phyloP scores from a whole-genome alignment of 306 rosid genomes.

The Castanopsis chinensis region DNA sequence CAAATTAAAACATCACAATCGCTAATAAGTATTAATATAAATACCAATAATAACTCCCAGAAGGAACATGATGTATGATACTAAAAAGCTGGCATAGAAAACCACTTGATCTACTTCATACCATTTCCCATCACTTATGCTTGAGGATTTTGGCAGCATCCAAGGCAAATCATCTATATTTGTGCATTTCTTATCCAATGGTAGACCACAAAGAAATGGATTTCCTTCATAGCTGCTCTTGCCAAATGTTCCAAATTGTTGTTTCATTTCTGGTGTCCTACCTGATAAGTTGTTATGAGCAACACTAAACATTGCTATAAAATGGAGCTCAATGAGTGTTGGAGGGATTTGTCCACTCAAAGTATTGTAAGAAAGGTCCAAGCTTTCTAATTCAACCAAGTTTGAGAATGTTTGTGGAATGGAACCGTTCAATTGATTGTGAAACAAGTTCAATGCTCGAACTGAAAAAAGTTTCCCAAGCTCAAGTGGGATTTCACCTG shows the following conservation, averaged over 20 bases:
- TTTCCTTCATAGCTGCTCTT: not conserved
- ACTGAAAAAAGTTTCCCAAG: not conserved
- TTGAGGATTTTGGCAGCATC: not conserved
- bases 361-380: constrained; percentile 2
- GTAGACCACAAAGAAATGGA: constrained; percentile 1
- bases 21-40: not conserved
- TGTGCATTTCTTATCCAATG: not conserved
- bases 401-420: not conserved
- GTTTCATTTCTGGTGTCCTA: not conserved
- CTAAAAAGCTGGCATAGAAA: not conserved
- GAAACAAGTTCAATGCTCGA: not conserved
- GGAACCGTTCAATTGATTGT: not conserved
- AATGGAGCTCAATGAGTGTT: not conserved
- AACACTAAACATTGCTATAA: not conserved
- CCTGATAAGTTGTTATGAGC: constrained; percentile 10
- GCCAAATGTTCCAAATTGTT: not conserved
- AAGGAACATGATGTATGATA: not conserved
- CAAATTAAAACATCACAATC: not conserved
- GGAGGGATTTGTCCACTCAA: constrained; percentile 4
- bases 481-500: not conserved
- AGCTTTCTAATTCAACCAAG: not conserved
- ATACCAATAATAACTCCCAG: not conserved
- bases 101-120: not conserved
- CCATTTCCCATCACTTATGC: not conserved
- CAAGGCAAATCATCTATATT: not conserved